Conservation (phyloP, 371 early-diverging fungal genomes). For the Rhizopus microsporus region DNA sequence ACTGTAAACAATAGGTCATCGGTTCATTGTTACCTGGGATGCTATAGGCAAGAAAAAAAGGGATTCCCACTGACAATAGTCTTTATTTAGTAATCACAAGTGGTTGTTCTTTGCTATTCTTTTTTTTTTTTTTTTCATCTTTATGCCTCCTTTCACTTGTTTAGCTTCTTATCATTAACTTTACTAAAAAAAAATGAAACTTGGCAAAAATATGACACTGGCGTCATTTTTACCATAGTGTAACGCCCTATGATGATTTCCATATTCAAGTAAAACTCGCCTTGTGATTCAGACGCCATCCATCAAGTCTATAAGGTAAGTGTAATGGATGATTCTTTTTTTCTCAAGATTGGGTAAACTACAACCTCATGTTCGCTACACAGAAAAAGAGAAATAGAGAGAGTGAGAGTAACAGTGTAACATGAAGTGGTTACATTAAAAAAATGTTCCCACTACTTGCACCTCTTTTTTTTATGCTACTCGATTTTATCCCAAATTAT, state of each 20-base stretch:
- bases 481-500: too few species aligned
- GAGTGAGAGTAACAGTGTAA: too few species aligned
- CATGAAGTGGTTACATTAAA: too few species aligned
- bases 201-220: background rate
- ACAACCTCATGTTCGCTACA: too few species aligned
- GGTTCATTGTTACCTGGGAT: slow-evolving; percentile 3
- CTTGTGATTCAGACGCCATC: too few species aligned
- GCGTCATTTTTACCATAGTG: slow-evolving; percentile 8
- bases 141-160: background rate
- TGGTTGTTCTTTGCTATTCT: background rate
- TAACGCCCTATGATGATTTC: slow-evolving; percentile 7
- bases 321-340: too few species aligned
- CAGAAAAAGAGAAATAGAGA: too few species aligned
- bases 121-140: background rate
- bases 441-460: too few species aligned
- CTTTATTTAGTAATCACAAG: background rate
- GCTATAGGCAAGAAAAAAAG: background rate
- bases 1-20: background rate
- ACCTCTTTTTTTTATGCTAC: too few species aligned
- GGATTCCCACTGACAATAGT: background rate
- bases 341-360: too few species aligned
- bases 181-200: too few species aligned
- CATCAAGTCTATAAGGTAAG: too few species aligned
- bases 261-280: background rate
- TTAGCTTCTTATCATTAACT: background rate